These are phyloP conservation scores for Annulohypoxylon truncatum DNA, from an alignment of 2,329 filamentous ascomycete genomes.

Conservation along the genomic window DNA sequence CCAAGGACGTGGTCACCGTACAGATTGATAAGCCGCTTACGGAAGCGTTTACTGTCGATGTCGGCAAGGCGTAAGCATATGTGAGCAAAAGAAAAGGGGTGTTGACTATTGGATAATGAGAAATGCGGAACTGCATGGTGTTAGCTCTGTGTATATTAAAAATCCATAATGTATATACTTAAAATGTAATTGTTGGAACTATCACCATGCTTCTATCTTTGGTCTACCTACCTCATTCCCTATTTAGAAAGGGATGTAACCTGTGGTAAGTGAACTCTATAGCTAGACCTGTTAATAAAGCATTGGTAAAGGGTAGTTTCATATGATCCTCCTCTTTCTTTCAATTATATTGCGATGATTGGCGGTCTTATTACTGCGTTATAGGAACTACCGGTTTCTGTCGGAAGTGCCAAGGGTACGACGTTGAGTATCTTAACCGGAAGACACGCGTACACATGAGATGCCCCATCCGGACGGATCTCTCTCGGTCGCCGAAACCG, in stretches of 20 bases:
- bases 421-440: neutral
- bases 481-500: neutral
- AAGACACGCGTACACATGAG: neutral
- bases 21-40: conserved; percentile 43
- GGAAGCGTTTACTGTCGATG: conserved; percentile 43
- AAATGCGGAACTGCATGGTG: neutral
- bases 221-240: neutral
- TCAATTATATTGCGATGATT: neutral
- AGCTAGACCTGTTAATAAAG: neutral
- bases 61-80: conserved; percentile 13
- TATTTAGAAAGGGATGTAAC: neutral
- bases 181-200: neutral
- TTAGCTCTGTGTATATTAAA: neutral
- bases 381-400: neutral
- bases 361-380: neutral
- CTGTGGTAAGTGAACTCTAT: neutral
- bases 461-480: neutral
- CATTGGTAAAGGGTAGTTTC: neutral
- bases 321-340: neutral
- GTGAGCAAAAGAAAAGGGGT: neutral
- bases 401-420: conserved; percentile 9
- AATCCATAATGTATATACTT: conserved; percentile 28
- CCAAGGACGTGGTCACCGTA: conserved; percentile 35
- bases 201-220: neutral
- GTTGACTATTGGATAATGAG: neutral